Evolutionary conservation across 148 eudicot species (phyloP).

Genomic region (Camellia granthamiana): DNA sequence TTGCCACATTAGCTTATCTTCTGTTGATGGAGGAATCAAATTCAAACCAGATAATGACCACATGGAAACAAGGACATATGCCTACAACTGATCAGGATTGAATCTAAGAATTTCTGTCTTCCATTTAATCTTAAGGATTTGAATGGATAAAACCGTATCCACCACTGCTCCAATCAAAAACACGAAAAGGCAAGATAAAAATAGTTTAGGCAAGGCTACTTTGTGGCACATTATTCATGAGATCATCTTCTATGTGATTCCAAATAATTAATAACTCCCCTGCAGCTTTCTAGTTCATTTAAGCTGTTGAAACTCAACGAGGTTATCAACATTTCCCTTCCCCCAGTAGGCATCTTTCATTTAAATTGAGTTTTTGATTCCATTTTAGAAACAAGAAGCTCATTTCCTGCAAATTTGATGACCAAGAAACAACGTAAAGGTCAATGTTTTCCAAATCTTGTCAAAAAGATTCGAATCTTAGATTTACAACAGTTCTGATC

Average conservation of each 20-base stretch:
- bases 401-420: too few relatives aligned
- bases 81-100: background rate
- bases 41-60: background rate
- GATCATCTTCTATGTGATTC: background rate
- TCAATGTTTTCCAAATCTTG: too few relatives aligned
- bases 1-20: background rate
- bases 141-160: background rate
- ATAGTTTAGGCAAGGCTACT: background rate
- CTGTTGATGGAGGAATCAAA: background rate
- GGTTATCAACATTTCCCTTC: background rate
- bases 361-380: too few relatives aligned
- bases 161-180: constrained; percentile 9
- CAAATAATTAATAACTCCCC: background rate
- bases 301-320: background rate
- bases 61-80: background rate
- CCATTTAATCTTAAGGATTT: background rate
- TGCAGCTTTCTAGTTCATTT: background rate
- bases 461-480: too few relatives aligned
- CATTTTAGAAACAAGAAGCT: too few relatives aligned
- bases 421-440: too few relatives aligned
- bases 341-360: background rate
- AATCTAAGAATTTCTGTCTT: background rate
- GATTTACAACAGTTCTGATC: too few relatives aligned
- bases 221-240: background rate
- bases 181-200: background rate